Evolutionary conservation across 2,329 filamentous ascomycete species (phyloP).

Genomic region (Ampelomyces quisqualis): DNA sequence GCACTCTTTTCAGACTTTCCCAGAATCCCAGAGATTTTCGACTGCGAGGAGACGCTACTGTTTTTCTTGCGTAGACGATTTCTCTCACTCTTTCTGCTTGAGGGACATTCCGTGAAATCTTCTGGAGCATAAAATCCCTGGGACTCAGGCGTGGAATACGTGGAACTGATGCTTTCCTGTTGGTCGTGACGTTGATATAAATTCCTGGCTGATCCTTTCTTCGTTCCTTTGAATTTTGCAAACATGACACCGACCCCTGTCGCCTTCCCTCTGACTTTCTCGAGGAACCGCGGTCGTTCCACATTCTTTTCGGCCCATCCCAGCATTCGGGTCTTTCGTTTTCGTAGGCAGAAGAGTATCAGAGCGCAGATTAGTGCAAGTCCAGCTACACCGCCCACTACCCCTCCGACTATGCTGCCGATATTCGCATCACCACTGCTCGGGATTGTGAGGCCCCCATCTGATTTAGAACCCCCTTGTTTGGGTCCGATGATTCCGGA

Average conservation of each 20-base stretch:
- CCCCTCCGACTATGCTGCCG: conserved; percentile 37
- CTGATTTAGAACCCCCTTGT: conserved; percentile 20
- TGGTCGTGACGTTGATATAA: conserved; percentile 32
- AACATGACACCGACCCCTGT: conserved; percentile 24
- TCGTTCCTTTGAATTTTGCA: conserved; percentile 33
- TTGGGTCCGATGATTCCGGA: conserved; percentile 32
- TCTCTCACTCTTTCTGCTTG: conserved; percentile 36
- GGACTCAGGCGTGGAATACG: conserved; percentile 37
- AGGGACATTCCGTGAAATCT: conserved; percentile 32
- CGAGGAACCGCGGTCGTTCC: conserved; percentile 10
- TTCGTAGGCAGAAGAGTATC: conserved; percentile 38
- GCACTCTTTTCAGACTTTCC: conserved; percentile 24
- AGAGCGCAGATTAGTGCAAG: conserved; percentile 35
- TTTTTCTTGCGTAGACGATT: conserved; percentile 34
- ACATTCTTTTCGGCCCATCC: conserved; percentile 22
- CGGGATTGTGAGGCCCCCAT: conserved; percentile 22
- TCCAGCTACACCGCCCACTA: conserved; percentile 38
- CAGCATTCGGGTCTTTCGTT: conserved; percentile 28
- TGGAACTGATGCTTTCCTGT: conserved; percentile 35
- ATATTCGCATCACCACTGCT: conserved; percentile 23
- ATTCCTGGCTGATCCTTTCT: conserved; percentile 28
- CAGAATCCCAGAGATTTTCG: conserved; percentile 32
- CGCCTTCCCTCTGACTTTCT: conserved; percentile 26
- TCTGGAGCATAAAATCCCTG: conserved; percentile 25
- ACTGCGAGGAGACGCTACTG: conserved; percentile 29